phyloP scores from a whole-genome alignment of 2,329 filamentous ascomycete genomes.

The Botrytis sinoallii region DNA sequence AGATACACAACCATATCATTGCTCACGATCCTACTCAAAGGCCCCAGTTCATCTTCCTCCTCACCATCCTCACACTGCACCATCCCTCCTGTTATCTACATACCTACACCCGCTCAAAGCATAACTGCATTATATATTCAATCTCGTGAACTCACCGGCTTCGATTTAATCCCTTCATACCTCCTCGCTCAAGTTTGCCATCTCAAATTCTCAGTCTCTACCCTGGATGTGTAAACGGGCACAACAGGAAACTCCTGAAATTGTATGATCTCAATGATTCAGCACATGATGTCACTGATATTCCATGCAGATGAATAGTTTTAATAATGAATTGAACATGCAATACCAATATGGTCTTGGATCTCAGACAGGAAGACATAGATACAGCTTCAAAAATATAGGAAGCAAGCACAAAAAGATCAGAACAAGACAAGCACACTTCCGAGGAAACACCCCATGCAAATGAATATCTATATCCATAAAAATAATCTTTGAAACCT shows the following conservation, averaged over 20 bases:
- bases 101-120: no score
- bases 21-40: no score
- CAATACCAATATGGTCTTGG: neutral
- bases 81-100: no score
- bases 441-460: no score
- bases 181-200: neutral
- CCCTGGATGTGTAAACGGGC: no score
- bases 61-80: no score
- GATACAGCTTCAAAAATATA: fast-evolving
- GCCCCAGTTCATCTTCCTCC: no score
- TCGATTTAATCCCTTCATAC: fast-evolving
- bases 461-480: neutral
- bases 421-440: neutral
- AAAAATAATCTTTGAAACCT: neutral
- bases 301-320: neutral
- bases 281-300: neutral
- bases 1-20: no score
- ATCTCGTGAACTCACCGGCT: neutral
- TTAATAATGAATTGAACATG: neutral
- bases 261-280: neutral
- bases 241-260: fast-evolving
- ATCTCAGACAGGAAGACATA: neutral
- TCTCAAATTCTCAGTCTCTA: neutral
- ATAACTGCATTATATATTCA: neutral
- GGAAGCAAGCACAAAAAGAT: no score